Conservation (phyloP, 345 rosid genomes). For the Citrus hindsii region DNA sequence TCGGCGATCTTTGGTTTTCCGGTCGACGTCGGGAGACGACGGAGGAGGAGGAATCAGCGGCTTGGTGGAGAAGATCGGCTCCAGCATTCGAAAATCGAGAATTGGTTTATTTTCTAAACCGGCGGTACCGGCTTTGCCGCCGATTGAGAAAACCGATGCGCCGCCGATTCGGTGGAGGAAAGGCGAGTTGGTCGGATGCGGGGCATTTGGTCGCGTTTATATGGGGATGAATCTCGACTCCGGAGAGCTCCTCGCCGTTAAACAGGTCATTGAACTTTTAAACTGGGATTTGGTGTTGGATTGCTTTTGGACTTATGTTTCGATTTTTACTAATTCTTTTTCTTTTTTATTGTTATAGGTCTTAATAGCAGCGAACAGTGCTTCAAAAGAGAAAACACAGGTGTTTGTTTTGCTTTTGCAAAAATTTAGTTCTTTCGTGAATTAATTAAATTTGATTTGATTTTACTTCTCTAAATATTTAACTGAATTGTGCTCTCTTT, state of each 20-base stretch:
- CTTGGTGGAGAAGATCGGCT: slow-evolving; percentile 65
- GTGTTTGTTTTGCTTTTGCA: slow-evolving; percentile 18
- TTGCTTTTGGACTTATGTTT: neutral
- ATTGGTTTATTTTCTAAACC: slow-evolving; percentile 54
- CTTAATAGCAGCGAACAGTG: slow-evolving; percentile 54
- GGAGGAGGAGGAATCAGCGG: slow-evolving; percentile 40
- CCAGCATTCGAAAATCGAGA: slow-evolving; percentile 71
- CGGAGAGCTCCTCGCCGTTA: slow-evolving; percentile 73
- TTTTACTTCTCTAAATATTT: neutral
- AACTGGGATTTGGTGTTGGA: neutral
- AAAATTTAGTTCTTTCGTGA: neutral
- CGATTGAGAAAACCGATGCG: slow-evolving; percentile 33
- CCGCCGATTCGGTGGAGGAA: slow-evolving; percentile 78
- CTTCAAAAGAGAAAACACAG: slow-evolving; percentile 74
- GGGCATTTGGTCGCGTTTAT: slow-evolving; percentile 69
- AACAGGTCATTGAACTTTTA: slow-evolving; percentile 40
- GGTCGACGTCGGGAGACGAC: slow-evolving; percentile 44
- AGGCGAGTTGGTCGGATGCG: slow-evolving; percentile 69
- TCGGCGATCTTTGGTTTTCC: slow-evolving; percentile 73
- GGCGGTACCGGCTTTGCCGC: slow-evolving; percentile 41
- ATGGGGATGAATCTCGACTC: slow-evolving; percentile 85
- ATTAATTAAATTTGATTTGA: neutral
- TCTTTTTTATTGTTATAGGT: slow-evolving; percentile 34
- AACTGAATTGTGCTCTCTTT: neutral
- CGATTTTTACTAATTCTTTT: neutral